Evolutionary conservation across 1,284 basidiomycete genomes (phyloP).

Genomic region (Termitomyces sp.): DNA sequence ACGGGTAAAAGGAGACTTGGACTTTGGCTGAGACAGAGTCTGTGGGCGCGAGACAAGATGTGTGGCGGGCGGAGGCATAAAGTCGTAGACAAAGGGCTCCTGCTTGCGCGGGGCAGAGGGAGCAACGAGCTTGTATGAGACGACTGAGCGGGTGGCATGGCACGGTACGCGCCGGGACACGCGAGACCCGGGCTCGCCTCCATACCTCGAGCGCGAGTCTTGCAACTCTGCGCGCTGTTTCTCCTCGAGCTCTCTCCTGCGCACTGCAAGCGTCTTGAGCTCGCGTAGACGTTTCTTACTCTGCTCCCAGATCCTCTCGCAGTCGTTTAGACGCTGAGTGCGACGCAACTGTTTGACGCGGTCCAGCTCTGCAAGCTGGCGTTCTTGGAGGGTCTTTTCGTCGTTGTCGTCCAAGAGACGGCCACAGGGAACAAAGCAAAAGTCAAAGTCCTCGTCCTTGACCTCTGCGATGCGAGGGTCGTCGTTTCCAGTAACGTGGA

Average conservation of each 20-base stretch:
- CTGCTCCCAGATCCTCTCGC: conserved; percentile 49
- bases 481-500: conserved; percentile 50
- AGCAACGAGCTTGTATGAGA: conserved; percentile 22
- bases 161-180: neutral
- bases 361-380: conserved; percentile 33
- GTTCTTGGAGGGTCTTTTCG: conserved; percentile 33
- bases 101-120: conserved; percentile 5
- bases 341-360: conserved; percentile 30
- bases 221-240: conserved; percentile 19
- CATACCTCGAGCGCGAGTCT: neutral
- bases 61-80: conserved; percentile 19
- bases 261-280: conserved; percentile 33
- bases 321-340: conserved; percentile 37
- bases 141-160: conserved; percentile 20
- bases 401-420: conserved; percentile 47
- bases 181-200: neutral
- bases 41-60: conserved; percentile 10
- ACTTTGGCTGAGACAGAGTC: conserved; percentile 9
- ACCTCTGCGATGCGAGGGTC: conserved; percentile 61
- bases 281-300: conserved; percentile 39
- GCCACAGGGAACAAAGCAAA: conserved; percentile 53
- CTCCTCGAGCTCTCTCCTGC: conserved; percentile 32
- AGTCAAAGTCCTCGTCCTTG: conserved; percentile 60
- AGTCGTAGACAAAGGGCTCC: conserved; percentile 29
- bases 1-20: conserved; percentile 15